Base-by-base conservation (phyloP, 176 grass and related monocot genomes). In the Rhipidocladum racemiflorum region DNA sequence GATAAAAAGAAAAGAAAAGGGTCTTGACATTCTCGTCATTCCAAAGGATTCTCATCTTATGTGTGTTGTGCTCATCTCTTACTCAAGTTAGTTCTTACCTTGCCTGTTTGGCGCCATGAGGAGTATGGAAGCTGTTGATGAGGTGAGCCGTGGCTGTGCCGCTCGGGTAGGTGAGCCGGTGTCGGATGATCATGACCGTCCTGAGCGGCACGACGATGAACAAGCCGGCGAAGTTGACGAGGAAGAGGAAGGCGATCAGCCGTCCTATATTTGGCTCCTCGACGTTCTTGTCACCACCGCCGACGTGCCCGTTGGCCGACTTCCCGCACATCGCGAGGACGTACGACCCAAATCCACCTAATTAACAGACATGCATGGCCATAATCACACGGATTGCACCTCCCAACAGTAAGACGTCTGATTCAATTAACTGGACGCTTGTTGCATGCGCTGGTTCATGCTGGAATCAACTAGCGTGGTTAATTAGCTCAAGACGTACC, bases 91-190 rank as follows among this genome's bases (percentile, higher is more conserved):
- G n/a, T n/a, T 42, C 36, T 38, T 51, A 89, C 93, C 82, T 96
- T 50, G 93, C 86, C 43, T 87, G 83, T 9, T 64, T 21, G 7
- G 81, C 86, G 4, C 93, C 93, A 0, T 89, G 39, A 24, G 90
- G 90, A 34, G 80, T 89, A 18, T 96, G 93, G 84, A 96, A 91
- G 84, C 93, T 88, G 84, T 96, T 96, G 72, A 96, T 96, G 46
- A 96, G 80, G 75, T 92, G 86, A 39, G 93, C 93, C 27, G 93
- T 96, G 21, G 93, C 93, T 2, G 85, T 85, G 18, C 93, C 93
- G 70, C 93, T 96, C 42, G 93, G 93, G 38, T 85, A 89, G 2
- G 83, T 85, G 5, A 89, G 59, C 59, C 53, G 79, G 69, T 89
- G 81, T 2, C 62, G 70, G 56, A 89, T 60, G 40, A 89, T 85